Percentiles rank a stretch among this genome's conserved stretches.
phyloP scores from a whole-genome alignment of 768 basidiomycete species.

The Tulasnella sp. region DNA sequence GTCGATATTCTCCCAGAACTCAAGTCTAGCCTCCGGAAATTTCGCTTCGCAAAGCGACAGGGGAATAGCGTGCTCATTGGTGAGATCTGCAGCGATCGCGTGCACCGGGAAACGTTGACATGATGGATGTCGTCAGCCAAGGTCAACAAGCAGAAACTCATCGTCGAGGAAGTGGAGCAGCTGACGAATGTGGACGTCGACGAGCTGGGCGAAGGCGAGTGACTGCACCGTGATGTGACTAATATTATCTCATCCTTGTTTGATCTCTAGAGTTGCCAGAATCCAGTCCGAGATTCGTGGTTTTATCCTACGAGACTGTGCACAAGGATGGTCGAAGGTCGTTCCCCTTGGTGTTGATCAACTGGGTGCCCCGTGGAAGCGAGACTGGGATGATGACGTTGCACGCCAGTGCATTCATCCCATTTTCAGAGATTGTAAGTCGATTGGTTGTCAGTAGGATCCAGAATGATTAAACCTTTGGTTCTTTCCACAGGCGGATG shows the following conservation, averaged over 20 bases:
- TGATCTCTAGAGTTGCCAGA: constrained; percentile 83
- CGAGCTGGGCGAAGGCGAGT: constrained; percentile 75
- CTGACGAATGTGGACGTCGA: constrained; percentile 67
- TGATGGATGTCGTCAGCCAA: constrained; percentile 39
- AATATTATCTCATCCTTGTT: background rate
- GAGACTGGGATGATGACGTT: constrained; percentile 69
- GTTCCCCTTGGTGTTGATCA: constrained; percentile 74
- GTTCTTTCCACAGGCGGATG: constrained; percentile 45
- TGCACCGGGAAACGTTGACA: background rate
- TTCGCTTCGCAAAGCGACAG: constrained; percentile 58
- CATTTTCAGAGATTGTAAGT: constrained; percentile 70
- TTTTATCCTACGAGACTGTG: constrained; percentile 71
- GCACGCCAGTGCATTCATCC: constrained; percentile 70
- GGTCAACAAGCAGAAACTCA: constrained; percentile 72
- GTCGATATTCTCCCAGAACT: constrained; percentile 78
- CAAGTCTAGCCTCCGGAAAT: constrained; percentile 73
- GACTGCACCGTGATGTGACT: background rate
- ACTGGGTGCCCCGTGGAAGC: constrained; percentile 73
- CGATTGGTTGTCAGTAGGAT: background rate
- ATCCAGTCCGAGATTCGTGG: constrained; percentile 74
- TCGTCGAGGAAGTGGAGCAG: constrained; percentile 77
- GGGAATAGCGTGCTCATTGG: constrained; percentile 51
- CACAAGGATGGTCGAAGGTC: constrained; percentile 77
- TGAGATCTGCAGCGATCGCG: background rate
- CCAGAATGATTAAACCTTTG: background rate